A percentile compares a stretch with the other conserved stretches of the same genome.
Conservation (phyloP, 2,329 filamentous ascomycete genomes). For the Clarireedia hainanense region DNA sequence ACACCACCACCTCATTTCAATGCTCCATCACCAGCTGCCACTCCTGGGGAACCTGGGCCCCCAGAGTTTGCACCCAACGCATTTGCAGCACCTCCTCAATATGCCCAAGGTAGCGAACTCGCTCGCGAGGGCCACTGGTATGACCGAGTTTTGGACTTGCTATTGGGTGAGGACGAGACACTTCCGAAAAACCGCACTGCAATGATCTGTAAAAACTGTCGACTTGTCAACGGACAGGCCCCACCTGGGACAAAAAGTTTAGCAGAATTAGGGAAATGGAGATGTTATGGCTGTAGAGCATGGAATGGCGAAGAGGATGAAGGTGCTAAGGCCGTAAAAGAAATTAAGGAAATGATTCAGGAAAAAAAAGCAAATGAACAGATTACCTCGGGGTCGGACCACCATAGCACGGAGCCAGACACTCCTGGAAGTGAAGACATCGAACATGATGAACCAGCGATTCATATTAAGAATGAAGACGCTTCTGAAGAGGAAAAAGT, state of each 20-base stretch:
- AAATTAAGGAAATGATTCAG: constrained; percentile 25
- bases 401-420: not conserved
- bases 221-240: constrained; percentile 90
- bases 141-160: constrained; percentile 82
- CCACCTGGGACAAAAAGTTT: constrained; percentile 74
- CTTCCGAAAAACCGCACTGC: constrained; percentile 84
- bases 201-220: constrained; percentile 73
- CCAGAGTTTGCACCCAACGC: constrained; percentile 73
- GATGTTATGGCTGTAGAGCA: constrained; percentile 75
- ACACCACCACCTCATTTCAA: not conserved
- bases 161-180: constrained; percentile 92
- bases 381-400: not conserved
- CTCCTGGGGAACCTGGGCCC: constrained; percentile 19
- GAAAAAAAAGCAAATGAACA: constrained; percentile 8
- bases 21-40: constrained; percentile 16
- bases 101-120: constrained; percentile 20
- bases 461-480: constrained; percentile 5
- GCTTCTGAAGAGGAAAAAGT: constrained; percentile 12
- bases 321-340: constrained; percentile 58
- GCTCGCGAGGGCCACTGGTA: constrained; percentile 64
- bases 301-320: constrained; percentile 79
- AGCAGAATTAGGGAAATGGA: constrained; percentile 79
- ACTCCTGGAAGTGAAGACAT: constrained; percentile 3
- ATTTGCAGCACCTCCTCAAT: constrained; percentile 35
- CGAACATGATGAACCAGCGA: not conserved